Evolutionary conservation across 1,139 yeast genomes (phyloP).

Genomic region (Suhomyces wounanorum): DNA sequence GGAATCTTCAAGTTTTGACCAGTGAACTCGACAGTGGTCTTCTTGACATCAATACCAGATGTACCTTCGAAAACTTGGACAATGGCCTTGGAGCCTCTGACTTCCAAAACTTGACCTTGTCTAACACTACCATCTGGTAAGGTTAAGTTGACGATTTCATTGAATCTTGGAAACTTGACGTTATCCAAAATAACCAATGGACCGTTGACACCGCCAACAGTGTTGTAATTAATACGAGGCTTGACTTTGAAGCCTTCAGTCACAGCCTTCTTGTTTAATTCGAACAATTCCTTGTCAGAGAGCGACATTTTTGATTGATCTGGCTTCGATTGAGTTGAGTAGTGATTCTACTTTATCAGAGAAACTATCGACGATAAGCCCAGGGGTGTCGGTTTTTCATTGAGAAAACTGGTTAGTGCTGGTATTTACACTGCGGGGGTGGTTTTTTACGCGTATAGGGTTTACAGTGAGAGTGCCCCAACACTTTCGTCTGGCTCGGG

Average conservation of each 20-base stretch:
- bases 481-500: not conserved
- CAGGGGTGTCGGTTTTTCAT: constrained; percentile 13
- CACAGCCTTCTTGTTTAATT: constrained; percentile 87
- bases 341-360: constrained; percentile 7
- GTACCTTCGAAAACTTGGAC: constrained; percentile 99
- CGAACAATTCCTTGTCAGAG: constrained; percentile 62
- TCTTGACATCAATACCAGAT: constrained; percentile 95
- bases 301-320: constrained; percentile 18
- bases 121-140: constrained; percentile 92
- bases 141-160: constrained; percentile 94
- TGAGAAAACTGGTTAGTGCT: constrained; percentile 12
- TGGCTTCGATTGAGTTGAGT: constrained; percentile 7
- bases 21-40: constrained; percentile 95
- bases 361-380: constrained; percentile 12
- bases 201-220: constrained; percentile 97
- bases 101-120: constrained; percentile 98
- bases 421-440: constrained; percentile 9
- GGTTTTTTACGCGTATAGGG: not conserved
- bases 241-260: constrained; percentile 87
- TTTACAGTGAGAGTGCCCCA: not conserved
- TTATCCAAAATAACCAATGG: constrained; percentile 95
- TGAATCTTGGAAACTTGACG: constrained; percentile 93
- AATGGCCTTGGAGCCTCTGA: constrained; percentile 93
- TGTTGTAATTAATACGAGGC: constrained; percentile 90
- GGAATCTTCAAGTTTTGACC: constrained; percentile 92